Conservation (phyloP, 306 rosid genomes). For the Gastrolobium bilobum region DNA sequence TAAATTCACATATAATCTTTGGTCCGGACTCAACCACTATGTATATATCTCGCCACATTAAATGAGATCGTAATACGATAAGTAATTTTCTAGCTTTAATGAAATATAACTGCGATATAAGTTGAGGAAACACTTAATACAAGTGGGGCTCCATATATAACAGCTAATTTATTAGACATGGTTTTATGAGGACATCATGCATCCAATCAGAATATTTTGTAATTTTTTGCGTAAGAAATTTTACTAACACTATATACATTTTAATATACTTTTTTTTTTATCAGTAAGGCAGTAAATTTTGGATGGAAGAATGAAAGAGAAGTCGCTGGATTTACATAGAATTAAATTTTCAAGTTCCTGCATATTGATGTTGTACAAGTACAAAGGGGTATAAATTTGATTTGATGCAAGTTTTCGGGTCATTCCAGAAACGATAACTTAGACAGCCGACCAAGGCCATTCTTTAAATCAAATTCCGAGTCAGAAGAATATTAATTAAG, state of each 20-base stretch:
- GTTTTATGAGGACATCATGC: conserved; percentile 36
- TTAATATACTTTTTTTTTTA: no score
- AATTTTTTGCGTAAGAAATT: neutral
- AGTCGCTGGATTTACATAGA: conserved; percentile 4
- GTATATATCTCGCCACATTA: neutral
- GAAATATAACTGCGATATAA: neutral
- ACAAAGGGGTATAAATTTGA: neutral
- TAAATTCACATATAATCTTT: no score
- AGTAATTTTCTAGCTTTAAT: conserved; percentile 8
- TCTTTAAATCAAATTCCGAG: conserved; percentile 36
- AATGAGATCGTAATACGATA: neutral
- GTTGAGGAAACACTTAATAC: conserved; percentile 30
- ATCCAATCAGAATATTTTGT: conserved; percentile 38
- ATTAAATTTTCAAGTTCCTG: neutral
- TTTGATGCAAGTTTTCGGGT: neutral
- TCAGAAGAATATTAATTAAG: neutral
- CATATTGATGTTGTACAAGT: neutral
- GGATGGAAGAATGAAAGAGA: conserved; percentile 25
- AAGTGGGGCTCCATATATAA: conserved; percentile 39
- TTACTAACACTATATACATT: no score
- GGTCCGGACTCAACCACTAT: no score
- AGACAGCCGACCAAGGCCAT: conserved; percentile 43
- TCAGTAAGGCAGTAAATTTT: conserved; percentile 2
- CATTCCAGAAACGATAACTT: conserved; percentile 25
- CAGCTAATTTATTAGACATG: conserved; percentile 35